A percentile compares a stretch with the other conserved stretches of the same genome.
These are phyloP conservation scores for Ceratocystis lukuohia DNA, from an alignment of 2,329 filamentous ascomycete species.

Conservation along the genomic window DNA sequence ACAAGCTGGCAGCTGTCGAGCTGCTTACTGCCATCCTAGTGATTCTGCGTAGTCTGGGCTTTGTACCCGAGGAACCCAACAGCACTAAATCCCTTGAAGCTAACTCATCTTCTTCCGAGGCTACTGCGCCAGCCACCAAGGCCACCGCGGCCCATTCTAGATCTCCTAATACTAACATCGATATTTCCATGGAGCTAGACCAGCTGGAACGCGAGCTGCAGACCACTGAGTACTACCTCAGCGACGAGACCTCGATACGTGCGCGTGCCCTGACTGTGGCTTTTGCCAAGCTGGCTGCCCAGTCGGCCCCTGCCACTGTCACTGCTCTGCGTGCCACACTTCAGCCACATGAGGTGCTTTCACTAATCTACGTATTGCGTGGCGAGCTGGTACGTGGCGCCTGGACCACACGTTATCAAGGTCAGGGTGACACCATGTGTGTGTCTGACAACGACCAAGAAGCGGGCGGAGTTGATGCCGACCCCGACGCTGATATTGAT, in stretches of 20 bases:
- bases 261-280: slow-evolving; percentile 53
- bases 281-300: slow-evolving; percentile 55
- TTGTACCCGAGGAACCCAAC: slow-evolving; percentile 33
- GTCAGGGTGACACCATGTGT: neutral
- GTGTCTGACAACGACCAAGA: neutral
- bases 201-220: slow-evolving; percentile 52
- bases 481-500: slow-evolving; percentile 31
- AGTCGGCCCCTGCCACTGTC: slow-evolving; percentile 47
- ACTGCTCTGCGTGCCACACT: slow-evolving; percentile 50
- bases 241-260: slow-evolving; percentile 46
- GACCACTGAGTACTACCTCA: slow-evolving; percentile 53
- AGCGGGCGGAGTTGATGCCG: slow-evolving; percentile 35
- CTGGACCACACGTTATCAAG: slow-evolving; percentile 55
- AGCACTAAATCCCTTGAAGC: neutral
- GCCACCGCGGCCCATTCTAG: neutral
- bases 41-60: slow-evolving; percentile 56
- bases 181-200: slow-evolving; percentile 39
- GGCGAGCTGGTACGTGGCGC: slow-evolving; percentile 60
- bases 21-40: slow-evolving; percentile 51
- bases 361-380: slow-evolving; percentile 58
- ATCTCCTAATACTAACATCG: slow-evolving; percentile 25
- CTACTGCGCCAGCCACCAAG: neutral
- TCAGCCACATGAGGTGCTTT: slow-evolving; percentile 53
- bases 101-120: neutral
- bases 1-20: slow-evolving; percentile 52